Conservation (phyloP, 225 moss, liverwort and hornwort genomes). For the Climacium dendroides region DNA sequence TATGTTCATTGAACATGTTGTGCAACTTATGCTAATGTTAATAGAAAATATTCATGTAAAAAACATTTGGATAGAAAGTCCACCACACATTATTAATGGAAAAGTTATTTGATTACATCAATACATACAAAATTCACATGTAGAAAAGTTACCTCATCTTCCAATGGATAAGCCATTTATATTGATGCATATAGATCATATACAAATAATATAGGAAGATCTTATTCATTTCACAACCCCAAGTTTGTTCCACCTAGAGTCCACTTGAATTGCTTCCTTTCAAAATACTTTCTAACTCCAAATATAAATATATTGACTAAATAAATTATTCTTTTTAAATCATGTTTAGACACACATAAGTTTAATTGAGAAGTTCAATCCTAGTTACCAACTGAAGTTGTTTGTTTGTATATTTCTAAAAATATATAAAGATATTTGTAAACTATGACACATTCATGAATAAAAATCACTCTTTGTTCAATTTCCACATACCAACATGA, state of each 20-base stretch:
- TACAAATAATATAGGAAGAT: neutral
- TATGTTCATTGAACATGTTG: neutral
- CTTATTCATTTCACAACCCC: neutral
- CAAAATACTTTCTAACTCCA: neutral
- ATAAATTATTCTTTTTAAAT: neutral
- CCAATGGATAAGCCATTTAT: neutral
- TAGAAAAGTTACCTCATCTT: neutral
- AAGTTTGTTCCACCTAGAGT: neutral
- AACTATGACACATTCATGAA: too few species aligned
- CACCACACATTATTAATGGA: neutral
- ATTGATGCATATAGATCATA: fast-evolving
- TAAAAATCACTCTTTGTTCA: neutral
- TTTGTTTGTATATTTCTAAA: neutral
- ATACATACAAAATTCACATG: neutral
- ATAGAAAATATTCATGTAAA: neutral
- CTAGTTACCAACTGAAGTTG: neutral
- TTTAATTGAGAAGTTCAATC: neutral
- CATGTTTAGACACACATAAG: too few species aligned
- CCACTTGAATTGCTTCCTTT: fast-evolving
- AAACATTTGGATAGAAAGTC: neutral
- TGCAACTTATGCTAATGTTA: neutral
- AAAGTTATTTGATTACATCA: neutral
- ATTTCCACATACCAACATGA: neutral
- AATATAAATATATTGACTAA: neutral
- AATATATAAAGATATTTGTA: neutral